Percentiles rank a stretch among this genome's conserved stretches.
phyloP scores from a whole-genome alignment of 2,329 filamentous ascomycete species.

The Fusarium oxysporum region DNA sequence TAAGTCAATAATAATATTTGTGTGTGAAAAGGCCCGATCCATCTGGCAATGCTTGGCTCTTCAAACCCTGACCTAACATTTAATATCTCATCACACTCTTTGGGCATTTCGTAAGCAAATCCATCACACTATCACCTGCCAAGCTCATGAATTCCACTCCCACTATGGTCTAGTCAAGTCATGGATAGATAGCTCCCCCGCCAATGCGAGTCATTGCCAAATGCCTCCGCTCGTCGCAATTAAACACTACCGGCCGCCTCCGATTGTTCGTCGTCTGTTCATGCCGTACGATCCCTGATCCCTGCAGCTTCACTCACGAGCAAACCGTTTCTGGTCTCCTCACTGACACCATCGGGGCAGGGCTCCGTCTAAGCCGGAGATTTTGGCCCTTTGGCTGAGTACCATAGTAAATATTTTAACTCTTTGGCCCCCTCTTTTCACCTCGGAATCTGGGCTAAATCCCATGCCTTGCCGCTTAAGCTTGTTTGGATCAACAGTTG shows the following conservation, averaged over 20 bases:
- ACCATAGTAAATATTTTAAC: constrained; percentile 3
- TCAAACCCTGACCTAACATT: neutral
- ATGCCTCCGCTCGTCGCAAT: constrained; percentile 24
- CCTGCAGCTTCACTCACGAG: constrained; percentile 12
- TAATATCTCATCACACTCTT: constrained; percentile 5
- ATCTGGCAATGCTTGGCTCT: neutral
- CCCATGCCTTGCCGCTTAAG: constrained; percentile 41
- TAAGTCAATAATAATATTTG: neutral
- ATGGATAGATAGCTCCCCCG: constrained; percentile 31
- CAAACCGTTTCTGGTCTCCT: constrained; percentile 1
- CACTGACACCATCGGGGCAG: constrained; percentile 10
- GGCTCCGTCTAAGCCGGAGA: constrained; percentile 24
- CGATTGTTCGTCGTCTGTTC: constrained; percentile 28
- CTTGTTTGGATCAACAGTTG: constrained; percentile 33
- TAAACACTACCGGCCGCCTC: constrained; percentile 37
- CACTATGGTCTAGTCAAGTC: constrained; percentile 28
- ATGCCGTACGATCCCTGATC: constrained; percentile 31
- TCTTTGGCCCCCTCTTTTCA: constrained; percentile 29
- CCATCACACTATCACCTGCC: constrained; percentile 11
- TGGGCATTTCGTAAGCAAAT: constrained; percentile 4
- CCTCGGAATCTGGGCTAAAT: constrained; percentile 47
- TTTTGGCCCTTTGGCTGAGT: constrained; percentile 15
- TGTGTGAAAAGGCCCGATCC: constrained; percentile 1
- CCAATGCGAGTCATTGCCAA: constrained; percentile 46
- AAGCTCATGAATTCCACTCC: constrained; percentile 17